Percentiles rank a stretch among this genome's conserved stretches.
Evolutionary conservation across 129 eudicot genomes (phyloP).

Genomic region (Chrysanthemum lavandulifolium): DNA sequence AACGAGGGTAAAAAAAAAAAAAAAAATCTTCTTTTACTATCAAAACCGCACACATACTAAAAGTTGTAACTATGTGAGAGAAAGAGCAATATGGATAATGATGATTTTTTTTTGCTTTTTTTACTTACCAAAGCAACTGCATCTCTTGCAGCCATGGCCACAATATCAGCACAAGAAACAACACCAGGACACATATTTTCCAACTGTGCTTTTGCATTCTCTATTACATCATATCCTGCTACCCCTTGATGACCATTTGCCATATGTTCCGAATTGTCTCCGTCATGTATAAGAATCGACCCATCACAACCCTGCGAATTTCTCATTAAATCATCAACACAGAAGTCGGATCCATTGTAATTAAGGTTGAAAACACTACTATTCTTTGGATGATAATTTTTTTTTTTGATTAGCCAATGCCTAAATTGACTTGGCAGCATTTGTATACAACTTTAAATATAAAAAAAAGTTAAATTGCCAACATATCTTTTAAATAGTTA

Average conservation of each 20-base stretch:
- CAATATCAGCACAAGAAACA: constrained; percentile 83
- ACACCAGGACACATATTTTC: constrained; percentile 61
- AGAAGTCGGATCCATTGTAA: background rate
- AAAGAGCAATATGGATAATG: background rate
- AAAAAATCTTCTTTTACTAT: background rate
- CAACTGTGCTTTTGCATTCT: constrained; percentile 49
- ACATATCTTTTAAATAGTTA: no score
- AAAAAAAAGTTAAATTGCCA: no score
- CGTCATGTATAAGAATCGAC: constrained; percentile 63
- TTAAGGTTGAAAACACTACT: no score
- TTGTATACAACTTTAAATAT: no score
- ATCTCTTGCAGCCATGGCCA: constrained; percentile 75
- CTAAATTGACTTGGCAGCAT: no score
- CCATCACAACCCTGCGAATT: constrained; percentile 78
- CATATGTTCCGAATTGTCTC: constrained; percentile 31
- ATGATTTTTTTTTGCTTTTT: background rate
- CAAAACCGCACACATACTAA: constrained; percentile 8
- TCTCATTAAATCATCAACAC: background rate
- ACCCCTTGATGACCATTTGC: constrained; percentile 76
- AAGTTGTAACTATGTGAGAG: constrained; percentile 1
- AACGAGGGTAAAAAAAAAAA: background rate
- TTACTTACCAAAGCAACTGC: constrained; percentile 53
- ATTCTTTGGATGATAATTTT: no score
- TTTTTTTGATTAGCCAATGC: no score
- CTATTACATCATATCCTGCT: constrained; percentile 51